A percentile compares a stretch with the other conserved stretches of the same genome.
Conservation (phyloP, 805 yeast species). For the Ogataea ganodermae region DNA sequence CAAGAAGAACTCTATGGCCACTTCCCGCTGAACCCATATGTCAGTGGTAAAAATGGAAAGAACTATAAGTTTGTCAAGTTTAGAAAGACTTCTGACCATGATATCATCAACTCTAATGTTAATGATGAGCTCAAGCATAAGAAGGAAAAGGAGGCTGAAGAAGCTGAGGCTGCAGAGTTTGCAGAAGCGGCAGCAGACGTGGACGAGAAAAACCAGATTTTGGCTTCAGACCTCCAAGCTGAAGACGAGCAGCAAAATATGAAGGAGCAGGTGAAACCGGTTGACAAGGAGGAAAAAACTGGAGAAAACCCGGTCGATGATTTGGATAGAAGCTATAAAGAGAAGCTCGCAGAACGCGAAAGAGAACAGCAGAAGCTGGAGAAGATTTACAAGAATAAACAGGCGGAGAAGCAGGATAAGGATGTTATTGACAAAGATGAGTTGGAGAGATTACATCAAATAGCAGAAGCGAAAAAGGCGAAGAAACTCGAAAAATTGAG, state of each 20-base stretch:
- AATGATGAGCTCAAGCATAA: slow-evolving; percentile 23
- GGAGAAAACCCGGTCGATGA: slow-evolving; percentile 7
- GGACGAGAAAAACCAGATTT: slow-evolving; percentile 6
- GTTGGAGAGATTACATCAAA: slow-evolving; percentile 34
- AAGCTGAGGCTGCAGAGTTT: slow-evolving; percentile 11
- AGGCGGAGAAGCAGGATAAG: slow-evolving; percentile 17
- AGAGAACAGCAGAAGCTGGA: slow-evolving; percentile 26
- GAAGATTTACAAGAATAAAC: slow-evolving; percentile 25
- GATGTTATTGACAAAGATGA: slow-evolving; percentile 28
- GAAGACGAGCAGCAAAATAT: slow-evolving; percentile 14
- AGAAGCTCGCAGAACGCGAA: slow-evolving; percentile 30
- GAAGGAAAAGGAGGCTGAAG: slow-evolving; percentile 22
- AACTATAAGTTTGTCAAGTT: slow-evolving; percentile 36
- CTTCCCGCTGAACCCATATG: slow-evolving; percentile 35
- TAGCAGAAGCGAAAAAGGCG: slow-evolving; percentile 28
- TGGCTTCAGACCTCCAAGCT: background rate
- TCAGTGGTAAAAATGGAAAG: slow-evolving; percentile 33
- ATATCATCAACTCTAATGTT: slow-evolving; percentile 31
- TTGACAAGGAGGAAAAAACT: slow-evolving; percentile 8
- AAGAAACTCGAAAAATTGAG: slow-evolving; percentile 23
- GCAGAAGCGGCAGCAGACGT: slow-evolving; percentile 9
- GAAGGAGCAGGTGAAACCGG: slow-evolving; percentile 17
- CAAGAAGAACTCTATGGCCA: slow-evolving; percentile 32
- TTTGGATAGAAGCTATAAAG: slow-evolving; percentile 18
- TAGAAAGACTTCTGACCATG: slow-evolving; percentile 30